phyloP scores from a whole-genome alignment of 2,329 filamentous ascomycete species.

The Fusarium chlamydosporum region DNA sequence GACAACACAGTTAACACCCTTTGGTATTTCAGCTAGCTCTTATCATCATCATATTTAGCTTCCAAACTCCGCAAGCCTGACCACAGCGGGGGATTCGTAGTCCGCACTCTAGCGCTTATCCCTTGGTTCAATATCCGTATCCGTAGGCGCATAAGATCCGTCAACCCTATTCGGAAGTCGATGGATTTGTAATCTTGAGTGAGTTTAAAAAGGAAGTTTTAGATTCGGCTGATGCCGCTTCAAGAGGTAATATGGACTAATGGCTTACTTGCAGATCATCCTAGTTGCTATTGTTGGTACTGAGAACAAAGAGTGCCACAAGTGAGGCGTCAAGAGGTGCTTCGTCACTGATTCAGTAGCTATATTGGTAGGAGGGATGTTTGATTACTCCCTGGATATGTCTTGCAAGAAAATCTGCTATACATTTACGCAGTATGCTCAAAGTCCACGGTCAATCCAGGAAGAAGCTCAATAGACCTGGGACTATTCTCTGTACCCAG shows the following conservation, averaged over 20 bases:
- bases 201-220: neutral
- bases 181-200: neutral
- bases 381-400: too few species aligned
- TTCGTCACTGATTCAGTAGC: neutral
- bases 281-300: too few species aligned
- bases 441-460: constrained; percentile 45
- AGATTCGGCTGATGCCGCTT: too few species aligned
- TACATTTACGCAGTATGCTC: constrained; percentile 24
- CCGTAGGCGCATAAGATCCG: too few species aligned
- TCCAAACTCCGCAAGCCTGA: too few species aligned
- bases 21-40: too few species aligned
- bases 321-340: too few species aligned
- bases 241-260: neutral
- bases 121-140: neutral
- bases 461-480: constrained; percentile 43
- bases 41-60: too few species aligned
- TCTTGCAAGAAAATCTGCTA: too few species aligned
- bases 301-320: too few species aligned
- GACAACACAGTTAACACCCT: too few species aligned
- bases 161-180: neutral
- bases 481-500: constrained; percentile 46
- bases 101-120: neutral
- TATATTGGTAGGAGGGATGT: too few species aligned
- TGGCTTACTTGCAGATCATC: neutral
- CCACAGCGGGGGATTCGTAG: neutral